A percentile compares a stretch with the other conserved stretches of the same genome.
phyloP scores from a whole-genome alignment of 495 filamentous ascomycete genomes.

The Rostrohypoxylon terebratum region DNA sequence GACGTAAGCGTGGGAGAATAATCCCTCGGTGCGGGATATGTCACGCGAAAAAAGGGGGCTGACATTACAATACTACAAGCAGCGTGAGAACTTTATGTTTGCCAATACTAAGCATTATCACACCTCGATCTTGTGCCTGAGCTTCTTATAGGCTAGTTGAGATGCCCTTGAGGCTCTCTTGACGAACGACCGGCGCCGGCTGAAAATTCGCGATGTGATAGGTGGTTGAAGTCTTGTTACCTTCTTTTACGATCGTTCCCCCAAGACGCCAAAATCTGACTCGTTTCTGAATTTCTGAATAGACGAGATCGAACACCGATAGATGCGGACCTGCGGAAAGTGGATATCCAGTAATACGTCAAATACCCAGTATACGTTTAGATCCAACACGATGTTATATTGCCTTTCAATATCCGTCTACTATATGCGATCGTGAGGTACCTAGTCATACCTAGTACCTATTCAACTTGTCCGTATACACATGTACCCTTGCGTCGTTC shows the following conservation, averaged over 20 bases:
- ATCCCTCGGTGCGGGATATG: slow-evolving; percentile 33
- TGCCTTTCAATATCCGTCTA: slow-evolving; percentile 13
- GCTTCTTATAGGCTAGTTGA: slow-evolving; percentile 14
- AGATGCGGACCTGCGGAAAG: slow-evolving; percentile 31
- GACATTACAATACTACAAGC: slow-evolving; percentile 26
- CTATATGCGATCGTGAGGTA: slow-evolving; percentile 7
- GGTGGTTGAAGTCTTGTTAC: slow-evolving; percentile 15
- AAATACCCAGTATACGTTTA: slow-evolving; percentile 9
- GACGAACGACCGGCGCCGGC: slow-evolving; percentile 6
- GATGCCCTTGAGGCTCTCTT: slow-evolving; percentile 23
- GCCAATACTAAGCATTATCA: slow-evolving; percentile 36
- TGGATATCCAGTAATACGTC: slow-evolving; percentile 9
- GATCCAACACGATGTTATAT: slow-evolving; percentile 23
- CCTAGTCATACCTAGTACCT: too few species aligned
- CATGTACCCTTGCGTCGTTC: slow-evolving; percentile 20
- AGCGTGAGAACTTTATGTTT: slow-evolving; percentile 14
- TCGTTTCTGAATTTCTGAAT: slow-evolving; percentile 17
- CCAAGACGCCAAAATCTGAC: slow-evolving; percentile 40
- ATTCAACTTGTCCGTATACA: neutral
- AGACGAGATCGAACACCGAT: slow-evolving; percentile 12
- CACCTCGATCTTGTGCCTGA: slow-evolving; percentile 14
- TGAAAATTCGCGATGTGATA: slow-evolving; percentile 16
- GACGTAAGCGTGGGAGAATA: slow-evolving; percentile 11
- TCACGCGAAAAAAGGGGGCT: slow-evolving; percentile 41
- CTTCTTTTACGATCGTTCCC: slow-evolving; percentile 20